Base-by-base conservation (phyloP, 371 early-diverging fungal genomes). In the Rhizopus arrhizus region DNA sequence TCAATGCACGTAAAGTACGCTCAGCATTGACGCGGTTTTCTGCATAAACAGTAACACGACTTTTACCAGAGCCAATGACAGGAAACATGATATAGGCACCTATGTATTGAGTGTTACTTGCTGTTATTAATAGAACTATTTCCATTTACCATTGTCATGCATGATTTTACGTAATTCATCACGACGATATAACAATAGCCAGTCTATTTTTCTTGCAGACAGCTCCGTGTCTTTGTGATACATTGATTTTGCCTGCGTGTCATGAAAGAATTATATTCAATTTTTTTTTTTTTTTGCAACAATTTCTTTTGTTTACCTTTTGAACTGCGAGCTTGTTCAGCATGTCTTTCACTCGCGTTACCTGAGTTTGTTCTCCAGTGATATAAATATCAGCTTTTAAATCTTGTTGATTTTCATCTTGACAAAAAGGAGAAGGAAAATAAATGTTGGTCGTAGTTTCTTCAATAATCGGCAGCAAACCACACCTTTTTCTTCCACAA, bases 371-470 rank as follows among this genome's bases (percentile, higher is more conserved):
- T 57, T 75, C 72, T 36, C 79, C 79, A 15, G 79, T 78, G 43
- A 78, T 73, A 62, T 73, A 75, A 42, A 78, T 75, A 15, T 59
- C 50, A 48, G 62, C 53, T 6, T 33, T n/a, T 35, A 29, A 28
- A 45, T 65, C 63, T 16, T 65, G 58, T 3, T 63, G 41, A 52
- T 70, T 67, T 29, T 64, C 64, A 29, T 50, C 51, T 9, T 48
- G 47, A 41, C 13, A 43, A 62, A 91, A 84, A 5, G 87, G 85
- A 0, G 86, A 85, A 15, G 92, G 86, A 48, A 91, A 72, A 70
- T 91, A 91, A 42, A 92, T 85, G 66, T 84, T 89, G 36, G 89
- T 90, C n/a, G 80, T 49, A n/a, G 86, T 86, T 56, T 87, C 86
- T 54, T 88, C 83, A 82, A 91, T 91, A 48, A 92, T 80, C 4